Evolutionary conservation across 2,329 filamentous ascomycete genomes (phyloP).

Genomic region (Aspergillus viridinutans): DNA sequence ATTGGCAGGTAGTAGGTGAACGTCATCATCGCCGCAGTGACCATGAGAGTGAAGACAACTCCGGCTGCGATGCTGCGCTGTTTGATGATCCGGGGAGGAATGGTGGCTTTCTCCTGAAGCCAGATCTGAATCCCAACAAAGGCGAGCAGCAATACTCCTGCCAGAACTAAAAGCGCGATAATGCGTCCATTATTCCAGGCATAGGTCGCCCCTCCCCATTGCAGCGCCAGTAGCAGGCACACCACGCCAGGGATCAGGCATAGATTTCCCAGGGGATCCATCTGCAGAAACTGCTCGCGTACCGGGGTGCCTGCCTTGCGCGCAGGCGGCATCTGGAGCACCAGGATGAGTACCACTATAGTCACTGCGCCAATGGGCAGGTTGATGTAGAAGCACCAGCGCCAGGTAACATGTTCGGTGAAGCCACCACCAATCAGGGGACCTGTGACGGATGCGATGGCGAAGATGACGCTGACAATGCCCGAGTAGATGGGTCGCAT

Average conservation of each 20-base stretch:
- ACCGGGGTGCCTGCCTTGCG: not conserved
- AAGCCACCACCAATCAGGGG: constrained; percentile 35
- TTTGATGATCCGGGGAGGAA: too few relatives aligned
- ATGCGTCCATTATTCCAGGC: too few relatives aligned
- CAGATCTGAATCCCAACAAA: too few relatives aligned
- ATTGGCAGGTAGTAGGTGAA: too few relatives aligned
- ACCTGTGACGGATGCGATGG: constrained; percentile 27
- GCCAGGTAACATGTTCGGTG: constrained; percentile 35
- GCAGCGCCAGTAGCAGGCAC: not conserved
- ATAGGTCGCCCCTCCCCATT: constrained; percentile 13
- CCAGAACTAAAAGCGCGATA: too few relatives aligned
- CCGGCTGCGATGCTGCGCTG: too few relatives aligned
- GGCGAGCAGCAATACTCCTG: too few relatives aligned
- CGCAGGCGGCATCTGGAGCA: not conserved
- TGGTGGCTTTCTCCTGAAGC: too few relatives aligned
- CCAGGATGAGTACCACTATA: constrained; percentile 6
- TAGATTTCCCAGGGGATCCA: constrained; percentile 28
- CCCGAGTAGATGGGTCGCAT: constrained; percentile 31
- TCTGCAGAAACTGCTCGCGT: not conserved
- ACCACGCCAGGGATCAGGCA: constrained; percentile 45
- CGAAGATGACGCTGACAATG: constrained; percentile 28
- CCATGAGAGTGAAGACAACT: too few relatives aligned
- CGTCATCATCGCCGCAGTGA: too few relatives aligned
- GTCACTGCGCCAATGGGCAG: constrained; percentile 37
- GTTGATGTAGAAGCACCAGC: constrained; percentile 51